Conservation (phyloP, 257 asterid species). For the Solanum bulbocastanum region DNA sequence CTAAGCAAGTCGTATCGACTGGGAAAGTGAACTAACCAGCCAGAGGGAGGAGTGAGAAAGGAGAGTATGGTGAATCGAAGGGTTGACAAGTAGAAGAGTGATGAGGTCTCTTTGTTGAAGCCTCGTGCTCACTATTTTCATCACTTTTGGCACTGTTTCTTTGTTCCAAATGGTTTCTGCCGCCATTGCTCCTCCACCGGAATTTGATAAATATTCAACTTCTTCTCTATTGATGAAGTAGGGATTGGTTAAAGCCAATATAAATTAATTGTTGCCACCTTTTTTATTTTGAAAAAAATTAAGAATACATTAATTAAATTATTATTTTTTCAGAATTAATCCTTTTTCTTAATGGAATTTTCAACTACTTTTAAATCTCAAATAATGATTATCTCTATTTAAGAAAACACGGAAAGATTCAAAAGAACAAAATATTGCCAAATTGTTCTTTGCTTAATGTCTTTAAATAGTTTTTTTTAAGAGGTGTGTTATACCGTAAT, state of each 20-base stretch:
- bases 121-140: conserved; percentile 70
- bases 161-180: conserved; percentile 44
- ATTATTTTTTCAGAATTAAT: too few species aligned
- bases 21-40: conserved; percentile 37
- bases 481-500: background rate
- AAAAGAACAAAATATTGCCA: background rate
- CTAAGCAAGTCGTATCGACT: background rate
- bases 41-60: conserved; percentile 64
- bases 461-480: too few species aligned
- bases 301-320: background rate
- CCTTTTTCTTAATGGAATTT: background rate
- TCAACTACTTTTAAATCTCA: too few species aligned
- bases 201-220: background rate
- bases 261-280: background rate
- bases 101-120: conserved; percentile 64
- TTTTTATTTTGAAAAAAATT: too few species aligned
- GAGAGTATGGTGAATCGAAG: conserved; percentile 55
- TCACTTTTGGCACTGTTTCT: conserved; percentile 67
- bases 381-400: too few species aligned
- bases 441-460: too few species aligned
- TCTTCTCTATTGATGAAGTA: background rate
- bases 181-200: background rate
- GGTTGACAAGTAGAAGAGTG: conserved; percentile 58
- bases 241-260: background rate
- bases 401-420: too few species aligned